Percentiles rank a stretch among this genome's conserved stretches.
Evolutionary conservation across 1,284 basidiomycete species (phyloP).

Genomic region (Pseudozyma sp.): DNA sequence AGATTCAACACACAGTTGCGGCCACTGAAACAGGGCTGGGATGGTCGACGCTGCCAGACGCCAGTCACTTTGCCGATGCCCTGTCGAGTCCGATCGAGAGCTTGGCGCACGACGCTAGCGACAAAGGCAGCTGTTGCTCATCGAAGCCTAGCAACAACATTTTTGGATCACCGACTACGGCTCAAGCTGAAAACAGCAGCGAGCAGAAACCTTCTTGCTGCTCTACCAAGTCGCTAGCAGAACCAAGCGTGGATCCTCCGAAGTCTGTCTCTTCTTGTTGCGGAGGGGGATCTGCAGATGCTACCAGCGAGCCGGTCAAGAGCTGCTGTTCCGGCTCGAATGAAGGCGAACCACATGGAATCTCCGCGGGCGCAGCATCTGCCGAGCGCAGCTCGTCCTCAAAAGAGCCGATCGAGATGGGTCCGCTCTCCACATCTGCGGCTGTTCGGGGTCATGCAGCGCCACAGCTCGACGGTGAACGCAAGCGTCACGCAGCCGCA

Average conservation of each 20-base stretch:
- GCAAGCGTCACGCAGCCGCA: constrained; percentile 14
- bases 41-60: constrained; percentile 39
- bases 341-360: not conserved
- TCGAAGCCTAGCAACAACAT: constrained; percentile 2
- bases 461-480: constrained; percentile 8
- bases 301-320: constrained; percentile 7
- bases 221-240: constrained; percentile 5
- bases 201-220: constrained; percentile 20
- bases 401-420: constrained; percentile 17
- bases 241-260: not conserved
- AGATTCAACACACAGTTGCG: constrained; percentile 44
- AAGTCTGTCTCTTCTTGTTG: constrained; percentile 20
- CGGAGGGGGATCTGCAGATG: not conserved
- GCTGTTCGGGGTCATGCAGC: constrained; percentile 8
- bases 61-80: constrained; percentile 2
- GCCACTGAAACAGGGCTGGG: constrained; percentile 42
- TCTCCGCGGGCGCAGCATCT: not conserved
- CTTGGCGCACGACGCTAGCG: not conserved
- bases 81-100: constrained; percentile 15
- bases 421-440: constrained; percentile 33
- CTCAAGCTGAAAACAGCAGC: not conserved
- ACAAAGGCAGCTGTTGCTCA: constrained; percentile 29
- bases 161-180: not conserved
- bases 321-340: constrained; percentile 31
- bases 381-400: not conserved